phyloP scores from a whole-genome alignment of 371 early-diverging fungal genomes.

The Mucor circinelloides region DNA sequence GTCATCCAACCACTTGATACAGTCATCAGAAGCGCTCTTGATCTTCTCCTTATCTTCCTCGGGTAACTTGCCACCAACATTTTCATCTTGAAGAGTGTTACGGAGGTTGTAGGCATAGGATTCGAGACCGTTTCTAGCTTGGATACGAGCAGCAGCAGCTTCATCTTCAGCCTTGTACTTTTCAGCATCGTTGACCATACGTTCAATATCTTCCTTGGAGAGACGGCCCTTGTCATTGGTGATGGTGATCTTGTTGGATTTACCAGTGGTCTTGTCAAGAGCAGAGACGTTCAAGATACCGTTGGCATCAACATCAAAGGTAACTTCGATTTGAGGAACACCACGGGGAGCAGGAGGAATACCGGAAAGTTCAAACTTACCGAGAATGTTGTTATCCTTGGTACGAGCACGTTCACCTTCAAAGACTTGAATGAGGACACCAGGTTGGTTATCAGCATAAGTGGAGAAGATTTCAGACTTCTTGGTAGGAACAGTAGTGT shows the following conservation, averaged over 20 bases:
- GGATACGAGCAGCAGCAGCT: slow-evolving; percentile 77
- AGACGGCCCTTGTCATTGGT: slow-evolving; percentile 93
- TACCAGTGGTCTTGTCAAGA: too few species aligned
- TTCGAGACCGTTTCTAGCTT: slow-evolving; percentile 87
- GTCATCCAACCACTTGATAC: slow-evolving; percentile 86
- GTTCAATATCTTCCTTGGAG: slow-evolving; percentile 87
- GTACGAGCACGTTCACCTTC: slow-evolving; percentile 93
- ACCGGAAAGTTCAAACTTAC: slow-evolving; percentile 86
- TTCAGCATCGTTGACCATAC: slow-evolving; percentile 89
- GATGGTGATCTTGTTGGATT: too few species aligned
- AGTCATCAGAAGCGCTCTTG: slow-evolving; percentile 77
- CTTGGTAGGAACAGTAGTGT: slow-evolving; percentile 91
- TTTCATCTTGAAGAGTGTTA: slow-evolving; percentile 80
- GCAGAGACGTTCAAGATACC: slow-evolving; percentile 94
- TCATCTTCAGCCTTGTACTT: slow-evolving; percentile 88
- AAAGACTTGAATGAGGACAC: slow-evolving; percentile 89
- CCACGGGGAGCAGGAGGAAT: slow-evolving; percentile 92
- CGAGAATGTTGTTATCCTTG: slow-evolving; percentile 92
- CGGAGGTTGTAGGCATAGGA: slow-evolving; percentile 85
- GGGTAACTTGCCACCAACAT: slow-evolving; percentile 68
- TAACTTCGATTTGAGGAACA: slow-evolving; percentile 90
- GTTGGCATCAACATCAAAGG: too few species aligned
- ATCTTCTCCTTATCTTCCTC: slow-evolving; percentile 78
- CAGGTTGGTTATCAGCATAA: slow-evolving; percentile 71
- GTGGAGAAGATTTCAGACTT: slow-evolving; percentile 68